Evolutionary conservation across 164 flowering plant genomes (phyloP).

Genomic region (Nymphaea colorata): DNA sequence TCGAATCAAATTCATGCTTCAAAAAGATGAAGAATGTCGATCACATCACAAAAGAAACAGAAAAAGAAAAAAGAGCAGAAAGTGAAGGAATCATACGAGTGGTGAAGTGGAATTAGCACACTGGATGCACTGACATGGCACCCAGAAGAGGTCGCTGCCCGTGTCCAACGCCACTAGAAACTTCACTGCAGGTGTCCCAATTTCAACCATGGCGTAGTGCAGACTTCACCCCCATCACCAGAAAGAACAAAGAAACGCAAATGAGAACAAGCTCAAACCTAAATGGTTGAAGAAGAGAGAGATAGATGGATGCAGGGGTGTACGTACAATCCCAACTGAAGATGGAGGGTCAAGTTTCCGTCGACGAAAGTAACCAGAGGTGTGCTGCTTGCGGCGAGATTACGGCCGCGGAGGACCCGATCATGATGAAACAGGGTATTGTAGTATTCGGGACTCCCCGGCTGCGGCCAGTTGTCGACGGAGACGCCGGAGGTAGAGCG

Average conservation of each 20-base stretch:
- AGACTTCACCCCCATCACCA: conserved; percentile 24
- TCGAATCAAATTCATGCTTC: no score
- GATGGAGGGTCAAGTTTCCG: conserved; percentile 38
- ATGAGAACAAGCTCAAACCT: background rate
- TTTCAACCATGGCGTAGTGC: conserved; percentile 59
- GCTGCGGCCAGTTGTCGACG: conserved; percentile 28
- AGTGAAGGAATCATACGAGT: conserved; percentile 15
- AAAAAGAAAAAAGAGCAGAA: background rate
- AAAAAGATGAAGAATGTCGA: background rate
- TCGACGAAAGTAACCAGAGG: conserved; percentile 29
- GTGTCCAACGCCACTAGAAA: conserved; percentile 91
- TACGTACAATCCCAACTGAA: conserved; percentile 53
- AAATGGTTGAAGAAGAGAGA: background rate
- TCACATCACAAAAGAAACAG: background rate
- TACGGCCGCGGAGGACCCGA: conserved; percentile 37
- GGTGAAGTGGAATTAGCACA: conserved; percentile 29
- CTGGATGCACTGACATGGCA: conserved; percentile 67
- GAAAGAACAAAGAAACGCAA: conserved; percentile 1
- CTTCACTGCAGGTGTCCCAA: conserved; percentile 62
- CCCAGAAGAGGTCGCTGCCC: conserved; percentile 88
- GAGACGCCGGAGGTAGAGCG: conserved; percentile 8
- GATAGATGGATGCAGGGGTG: background rate
- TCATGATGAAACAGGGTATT: conserved; percentile 41
- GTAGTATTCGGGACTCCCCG: conserved; percentile 55
- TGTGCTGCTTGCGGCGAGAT: conserved; percentile 17